Percentiles rank a stretch among this genome's conserved stretches.
Evolutionary conservation across 2,329 filamentous ascomycete genomes (phyloP).

Genomic region (Ophiocordyceps camponoti-leonardi): DNA sequence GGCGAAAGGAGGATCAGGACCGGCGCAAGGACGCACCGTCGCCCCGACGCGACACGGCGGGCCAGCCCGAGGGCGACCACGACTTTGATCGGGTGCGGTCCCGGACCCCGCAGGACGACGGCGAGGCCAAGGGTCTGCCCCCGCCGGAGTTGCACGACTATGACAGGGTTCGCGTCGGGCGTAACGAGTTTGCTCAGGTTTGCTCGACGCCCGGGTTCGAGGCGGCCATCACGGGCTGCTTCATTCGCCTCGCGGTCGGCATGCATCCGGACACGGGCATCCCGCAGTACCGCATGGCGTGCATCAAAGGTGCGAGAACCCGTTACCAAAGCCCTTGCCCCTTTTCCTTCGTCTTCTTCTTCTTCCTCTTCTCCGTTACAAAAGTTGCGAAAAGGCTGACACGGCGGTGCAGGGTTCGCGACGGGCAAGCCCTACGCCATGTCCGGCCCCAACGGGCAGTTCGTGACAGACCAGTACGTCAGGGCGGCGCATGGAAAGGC

Average conservation of each 20-base stretch:
- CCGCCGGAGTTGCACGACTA: slow-evolving; percentile 65
- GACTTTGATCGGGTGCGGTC: slow-evolving; percentile 51
- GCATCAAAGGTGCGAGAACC: slow-evolving; percentile 68
- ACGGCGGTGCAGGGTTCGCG: slow-evolving; percentile 44
- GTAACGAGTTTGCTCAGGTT: slow-evolving; percentile 73
- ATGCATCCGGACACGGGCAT: slow-evolving; percentile 54
- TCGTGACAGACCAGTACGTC: slow-evolving; percentile 76
- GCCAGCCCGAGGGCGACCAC: slow-evolving; percentile 56
- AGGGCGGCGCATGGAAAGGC: slow-evolving; percentile 68
- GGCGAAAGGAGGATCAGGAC: slow-evolving; percentile 33
- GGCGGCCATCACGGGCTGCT: slow-evolving; percentile 65
- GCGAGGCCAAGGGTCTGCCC: slow-evolving; percentile 46
- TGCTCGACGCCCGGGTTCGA: slow-evolving; percentile 92
- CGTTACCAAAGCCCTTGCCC: no score
- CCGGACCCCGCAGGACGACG: slow-evolving; percentile 33
- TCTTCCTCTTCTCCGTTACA: background rate
- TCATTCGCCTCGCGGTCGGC: slow-evolving; percentile 69
- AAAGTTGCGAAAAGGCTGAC: no score
- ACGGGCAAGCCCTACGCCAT: slow-evolving; percentile 73
- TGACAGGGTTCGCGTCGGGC: slow-evolving; percentile 67
- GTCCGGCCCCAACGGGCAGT: slow-evolving; percentile 56
- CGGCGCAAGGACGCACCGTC: slow-evolving; percentile 38
- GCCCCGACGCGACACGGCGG: slow-evolving; percentile 11
- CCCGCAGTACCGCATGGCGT: slow-evolving; percentile 72
- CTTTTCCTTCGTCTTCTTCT: no score